Evolutionary conservation across 2,329 filamentous ascomycete species (phyloP), one percentile per base, ranked within the genome.

Genomic region (Aureobasidium leucospermi): DNA sequence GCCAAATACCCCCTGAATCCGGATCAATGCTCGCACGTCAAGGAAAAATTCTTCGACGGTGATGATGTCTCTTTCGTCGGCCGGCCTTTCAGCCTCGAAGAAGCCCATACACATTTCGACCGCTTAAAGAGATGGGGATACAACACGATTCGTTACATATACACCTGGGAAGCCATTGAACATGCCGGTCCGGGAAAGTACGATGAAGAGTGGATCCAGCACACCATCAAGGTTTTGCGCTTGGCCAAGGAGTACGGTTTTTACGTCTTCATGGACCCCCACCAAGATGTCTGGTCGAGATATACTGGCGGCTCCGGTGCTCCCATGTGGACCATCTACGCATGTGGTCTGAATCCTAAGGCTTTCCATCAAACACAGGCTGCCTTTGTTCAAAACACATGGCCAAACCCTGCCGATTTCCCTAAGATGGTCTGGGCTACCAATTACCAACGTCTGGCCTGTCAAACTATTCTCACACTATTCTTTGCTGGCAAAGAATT

Each of bases 391-490:
- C 94, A 99, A 57, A 99, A 97, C 69, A 95, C 89, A 1, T 96
- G 90, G 70, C 85, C 89, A 9, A 83, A 96, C 19, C 90, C 92
- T 8, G 86, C 86, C 29, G 81, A 86, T 1, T 99, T 93, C 65
- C 94, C 94, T 28, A 97, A 96, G 76, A 99, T 99, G 95, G 93
- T 97, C 60, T 99, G 94, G 94, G 91, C 93, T 15, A 97, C 95
- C 55, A 99, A 99, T 71, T 99, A 99, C 73, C 88, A 85, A 63
- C 84, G 94, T 28, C 79, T 97, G 52, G 92, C 88, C 2, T 89
- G 87, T 52, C 90, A 92, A 65, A 92, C 90, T 47, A 90, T 97
- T 66, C 97, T 96, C 71, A 96, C 93, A 0, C 76, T 97, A 55
- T 99, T 96, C 76, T 99, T 95, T 72, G 92, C 82, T 8, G 94